Evolutionary conservation across 1,284 basidiomycete species (phyloP), one percentile per base, ranked within the genome.

Genomic region (Melampsora larici-populina): DNA sequence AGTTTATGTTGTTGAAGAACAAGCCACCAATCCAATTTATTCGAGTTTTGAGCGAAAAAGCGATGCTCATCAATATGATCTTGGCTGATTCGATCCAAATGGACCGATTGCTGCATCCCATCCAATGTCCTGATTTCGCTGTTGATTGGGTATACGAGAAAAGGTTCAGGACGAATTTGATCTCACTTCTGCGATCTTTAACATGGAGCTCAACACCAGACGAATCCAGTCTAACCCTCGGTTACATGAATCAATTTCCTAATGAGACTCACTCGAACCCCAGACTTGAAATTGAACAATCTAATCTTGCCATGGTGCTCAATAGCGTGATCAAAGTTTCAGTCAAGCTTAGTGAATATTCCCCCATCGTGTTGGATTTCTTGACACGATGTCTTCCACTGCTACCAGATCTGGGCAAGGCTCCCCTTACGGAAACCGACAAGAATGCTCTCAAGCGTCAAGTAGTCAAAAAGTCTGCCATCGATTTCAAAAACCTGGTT

Each of bases 21-120:
- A 58, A 58, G n/a, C 1, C 26, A 15, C 26, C 55, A 15, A 8
- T 15, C 21, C n/a, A 58, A 1, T 58, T 58, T 29, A 15, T 58
- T n/a, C 55, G n/a, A 58, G 18, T n/a, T 58, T 58, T 58, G 21
- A 58, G 55, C 55, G 55, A 58, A 24, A 58, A 58, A n/a, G 55
- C 55, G 26, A 29, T 58, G 9, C 55, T 58, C 26, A 58, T 58
- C 55, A 58, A 58, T 29, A n/a, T 58, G 55, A 58, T 58, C 55
- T 58, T 58, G 18, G 55, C 26, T 18, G 55, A 58, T 18, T 58
- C 55, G 55, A 58, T 58, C 13, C 55, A 29, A 29, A 58, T n/a
- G 55, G 55, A 58, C n/a, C 21, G 55, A 29, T n/a, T 18, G 15
- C 55, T 8, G 15, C 21, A 58, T 24, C 55, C 55, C 1, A 58